Conservation (phyloP, 768 basidiomycete species). For the Lyophyllum shimeji region DNA sequence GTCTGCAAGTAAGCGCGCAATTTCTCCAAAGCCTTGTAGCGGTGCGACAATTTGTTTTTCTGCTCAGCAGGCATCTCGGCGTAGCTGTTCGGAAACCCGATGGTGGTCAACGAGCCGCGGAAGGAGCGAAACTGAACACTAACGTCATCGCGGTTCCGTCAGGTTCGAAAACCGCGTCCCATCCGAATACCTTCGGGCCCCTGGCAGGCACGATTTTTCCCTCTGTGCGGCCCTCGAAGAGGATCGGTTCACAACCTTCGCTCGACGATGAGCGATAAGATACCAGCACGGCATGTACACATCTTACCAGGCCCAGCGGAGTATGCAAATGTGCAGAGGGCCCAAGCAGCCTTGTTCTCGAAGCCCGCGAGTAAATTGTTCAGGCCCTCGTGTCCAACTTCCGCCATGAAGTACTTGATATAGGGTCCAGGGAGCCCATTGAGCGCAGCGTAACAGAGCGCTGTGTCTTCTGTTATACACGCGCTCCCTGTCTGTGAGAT, state of each 20-base stretch:
- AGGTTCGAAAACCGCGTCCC: constrained; percentile 88
- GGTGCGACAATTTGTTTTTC: constrained; percentile 75
- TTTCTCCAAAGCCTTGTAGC: constrained; percentile 72
- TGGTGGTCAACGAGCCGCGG: neutral
- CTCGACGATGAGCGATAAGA: neutral
- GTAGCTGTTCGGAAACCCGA: constrained; percentile 41
- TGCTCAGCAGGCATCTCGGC: constrained; percentile 70
- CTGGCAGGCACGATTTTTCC: constrained; percentile 88
- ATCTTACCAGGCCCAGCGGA: constrained; percentile 68
- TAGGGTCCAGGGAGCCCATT: constrained; percentile 95
- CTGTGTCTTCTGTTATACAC: constrained; percentile 88
- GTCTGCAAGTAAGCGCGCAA: constrained; percentile 51
- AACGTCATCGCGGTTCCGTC: constrained; percentile 78
- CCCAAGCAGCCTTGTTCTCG: constrained; percentile 75
- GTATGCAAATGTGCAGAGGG: constrained; percentile 96
- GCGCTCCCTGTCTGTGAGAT: constrained; percentile 40
- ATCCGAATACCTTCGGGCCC: constrained; percentile 80
- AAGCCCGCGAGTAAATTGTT: constrained; percentile 83
- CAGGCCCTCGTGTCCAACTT: constrained; percentile 86
- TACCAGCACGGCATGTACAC: neutral
- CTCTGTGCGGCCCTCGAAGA: constrained; percentile 81
- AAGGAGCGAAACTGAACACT: constrained; percentile 14
- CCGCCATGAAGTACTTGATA: constrained; percentile 89
- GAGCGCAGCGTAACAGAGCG: constrained; percentile 86
- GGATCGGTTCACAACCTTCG: constrained; percentile 62